These are phyloP conservation scores for Pleurotus giganteus DNA, from an alignment of 768 basidiomycete genomes.

Conservation along the genomic window DNA sequence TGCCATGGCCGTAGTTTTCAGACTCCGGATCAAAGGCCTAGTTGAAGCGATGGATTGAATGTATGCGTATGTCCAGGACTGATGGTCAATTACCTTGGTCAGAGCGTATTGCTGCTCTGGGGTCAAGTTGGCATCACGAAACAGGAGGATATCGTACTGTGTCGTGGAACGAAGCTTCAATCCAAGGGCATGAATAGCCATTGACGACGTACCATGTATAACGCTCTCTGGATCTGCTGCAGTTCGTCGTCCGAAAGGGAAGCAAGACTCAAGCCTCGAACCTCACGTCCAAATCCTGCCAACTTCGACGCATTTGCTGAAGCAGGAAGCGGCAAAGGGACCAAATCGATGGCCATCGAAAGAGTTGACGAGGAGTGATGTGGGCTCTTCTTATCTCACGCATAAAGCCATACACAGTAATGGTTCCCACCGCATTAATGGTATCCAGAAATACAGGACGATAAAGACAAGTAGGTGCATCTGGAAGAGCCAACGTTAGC, in stretches of 20 bases:
- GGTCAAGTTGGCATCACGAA: conserved; percentile 63
- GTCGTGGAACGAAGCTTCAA: no score
- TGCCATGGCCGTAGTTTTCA: conserved; percentile 80
- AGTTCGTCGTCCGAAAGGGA: conserved; percentile 59
- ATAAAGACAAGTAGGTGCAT: no score
- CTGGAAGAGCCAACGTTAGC: no score
- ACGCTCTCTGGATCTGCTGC: conserved; percentile 60
- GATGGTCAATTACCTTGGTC: conserved; percentile 64
- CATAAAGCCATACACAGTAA: no score
- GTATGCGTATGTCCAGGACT: no score
- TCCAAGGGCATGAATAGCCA: no score
- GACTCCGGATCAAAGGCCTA: conserved; percentile 73
- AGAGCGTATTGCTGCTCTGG: conserved; percentile 85
- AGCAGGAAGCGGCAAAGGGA: conserved; percentile 66
- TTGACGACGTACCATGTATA: conserved; percentile 93
- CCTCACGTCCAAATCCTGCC: conserved; percentile 70
- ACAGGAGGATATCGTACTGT: conserved; percentile 73
- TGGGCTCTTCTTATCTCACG: no score
- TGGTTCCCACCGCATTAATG: no score
- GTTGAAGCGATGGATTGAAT: no score
- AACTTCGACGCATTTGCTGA: conserved; percentile 69
- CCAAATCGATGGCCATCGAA: conserved; percentile 64
- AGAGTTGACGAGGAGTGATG: neutral
- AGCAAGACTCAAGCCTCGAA: conserved; percentile 70
- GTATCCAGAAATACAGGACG: no score